Evolutionary conservation across 805 yeast genomes (phyloP).

Genomic region (Nadsonia fulvescens): DNA sequence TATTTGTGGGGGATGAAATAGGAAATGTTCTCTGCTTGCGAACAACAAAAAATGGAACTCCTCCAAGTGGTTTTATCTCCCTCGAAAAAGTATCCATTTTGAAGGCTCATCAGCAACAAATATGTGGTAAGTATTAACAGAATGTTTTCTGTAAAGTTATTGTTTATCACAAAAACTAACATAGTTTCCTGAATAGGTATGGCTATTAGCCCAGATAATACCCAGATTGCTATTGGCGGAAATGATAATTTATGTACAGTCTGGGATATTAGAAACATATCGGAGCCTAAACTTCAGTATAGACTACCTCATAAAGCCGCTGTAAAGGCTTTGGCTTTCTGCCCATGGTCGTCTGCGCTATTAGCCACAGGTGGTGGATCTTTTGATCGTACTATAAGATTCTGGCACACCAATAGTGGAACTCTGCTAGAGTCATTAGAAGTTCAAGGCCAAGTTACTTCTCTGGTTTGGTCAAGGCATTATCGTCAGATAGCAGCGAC

Average conservation of each 20-base stretch:
- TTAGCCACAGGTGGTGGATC: constrained; percentile 87
- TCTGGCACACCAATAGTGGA: constrained; percentile 77
- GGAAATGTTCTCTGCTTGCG: no score
- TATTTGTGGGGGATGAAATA: constrained; percentile 46
- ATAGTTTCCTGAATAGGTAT: constrained; percentile 37
- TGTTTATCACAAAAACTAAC: not conserved
- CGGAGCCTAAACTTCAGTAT: constrained; percentile 27
- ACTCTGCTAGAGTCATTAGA: constrained; percentile 38
- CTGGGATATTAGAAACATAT: constrained; percentile 41
- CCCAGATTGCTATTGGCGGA: constrained; percentile 61
- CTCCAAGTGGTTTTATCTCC: no score
- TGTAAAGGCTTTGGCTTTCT: constrained; percentile 73
- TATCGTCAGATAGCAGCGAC: constrained; percentile 56
- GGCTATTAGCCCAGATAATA: constrained; percentile 33
- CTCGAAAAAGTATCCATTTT: no score
- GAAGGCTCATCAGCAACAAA: constrained; percentile 13
- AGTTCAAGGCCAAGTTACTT: constrained; percentile 62
- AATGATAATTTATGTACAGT: constrained; percentile 67
- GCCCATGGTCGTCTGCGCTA: constrained; percentile 74
- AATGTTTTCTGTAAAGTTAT: not conserved
- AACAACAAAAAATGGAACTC: no score
- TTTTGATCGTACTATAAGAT: constrained; percentile 58
- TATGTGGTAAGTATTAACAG: constrained; percentile 15
- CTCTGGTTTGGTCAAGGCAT: constrained; percentile 55
- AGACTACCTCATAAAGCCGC: constrained; percentile 62